A percentile compares a stretch with the other conserved stretches of the same genome.
phyloP scores from a whole-genome alignment of 2,329 filamentous ascomycete genomes.

The Neopestalotiopsis clavispora region DNA sequence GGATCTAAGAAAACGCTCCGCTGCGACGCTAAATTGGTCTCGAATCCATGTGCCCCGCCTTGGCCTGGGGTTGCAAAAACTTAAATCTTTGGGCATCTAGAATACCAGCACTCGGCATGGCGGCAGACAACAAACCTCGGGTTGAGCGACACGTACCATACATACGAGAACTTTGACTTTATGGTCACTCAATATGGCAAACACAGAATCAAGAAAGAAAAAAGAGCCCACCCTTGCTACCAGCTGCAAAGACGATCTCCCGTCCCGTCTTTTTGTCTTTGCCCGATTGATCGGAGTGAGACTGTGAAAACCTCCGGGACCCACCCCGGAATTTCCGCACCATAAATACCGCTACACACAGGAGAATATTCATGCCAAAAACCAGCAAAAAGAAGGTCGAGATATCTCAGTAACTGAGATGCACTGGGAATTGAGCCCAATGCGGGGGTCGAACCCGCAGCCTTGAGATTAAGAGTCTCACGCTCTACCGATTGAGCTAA shows the following conservation, averaged over 20 bases:
- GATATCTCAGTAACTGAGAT: background rate
- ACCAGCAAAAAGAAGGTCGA: background rate
- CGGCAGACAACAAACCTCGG: background rate
- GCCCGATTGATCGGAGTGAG: no score
- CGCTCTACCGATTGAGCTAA: constrained; percentile 74
- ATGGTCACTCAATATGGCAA: background rate
- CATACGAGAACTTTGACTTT: background rate
- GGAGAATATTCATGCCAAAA: no score
- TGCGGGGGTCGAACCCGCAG: constrained; percentile 51
- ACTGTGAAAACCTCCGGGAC: background rate
- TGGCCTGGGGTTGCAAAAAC: background rate
- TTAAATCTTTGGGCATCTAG: background rate
- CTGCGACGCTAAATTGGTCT: background rate
- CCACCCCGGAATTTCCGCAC: no score
- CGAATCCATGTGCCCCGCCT: background rate
- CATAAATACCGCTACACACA: no score
- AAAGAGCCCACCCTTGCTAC: background rate
- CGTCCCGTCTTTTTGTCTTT: no score
- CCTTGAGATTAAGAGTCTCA: constrained; percentile 64
- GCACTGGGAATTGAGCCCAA: constrained; percentile 50
- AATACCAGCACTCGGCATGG: background rate
- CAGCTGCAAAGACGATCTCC: background rate
- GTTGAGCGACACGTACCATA: no score
- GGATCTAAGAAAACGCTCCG: background rate
- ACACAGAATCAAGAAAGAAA: background rate